Evolutionary conservation across 306 rosid genomes (phyloP).

Genomic region (Prunus mongolica): DNA sequence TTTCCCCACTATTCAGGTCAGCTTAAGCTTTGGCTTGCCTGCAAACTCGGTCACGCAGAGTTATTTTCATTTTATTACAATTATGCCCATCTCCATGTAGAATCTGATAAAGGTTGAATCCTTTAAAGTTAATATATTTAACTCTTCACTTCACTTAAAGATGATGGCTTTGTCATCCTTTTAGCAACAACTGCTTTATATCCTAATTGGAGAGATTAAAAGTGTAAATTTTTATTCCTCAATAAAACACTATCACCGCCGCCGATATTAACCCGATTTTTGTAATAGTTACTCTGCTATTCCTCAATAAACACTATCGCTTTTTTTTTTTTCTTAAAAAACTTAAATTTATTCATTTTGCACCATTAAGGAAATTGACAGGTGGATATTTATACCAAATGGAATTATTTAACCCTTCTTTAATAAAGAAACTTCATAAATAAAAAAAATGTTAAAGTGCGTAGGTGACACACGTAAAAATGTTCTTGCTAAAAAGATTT

Average conservation of each 20-base stretch:
- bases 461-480: not conserved
- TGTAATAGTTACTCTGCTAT: too few species aligned
- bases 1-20: not conserved
- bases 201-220: conserved; percentile 7
- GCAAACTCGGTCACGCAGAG: conserved; percentile 8
- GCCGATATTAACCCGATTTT: too few species aligned
- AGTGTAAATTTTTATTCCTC: not conserved
- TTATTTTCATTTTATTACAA: not conserved
- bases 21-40: conserved; percentile 31
- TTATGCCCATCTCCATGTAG: not conserved
- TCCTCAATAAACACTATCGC: too few species aligned
- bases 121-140: not conserved
- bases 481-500: not conserved
- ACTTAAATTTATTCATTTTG: not conserved
- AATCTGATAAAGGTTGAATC: not conserved
- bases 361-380: not conserved
- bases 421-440: not conserved
- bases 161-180: not conserved
- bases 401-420: not conserved
- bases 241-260: too few species aligned
- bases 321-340: not conserved
- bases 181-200: conserved; percentile 1
- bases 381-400: not conserved
- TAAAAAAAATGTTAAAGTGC: not conserved
- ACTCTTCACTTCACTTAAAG: not conserved